These are phyloP conservation scores for Pseudocercospora pini-densiflorae DNA, from an alignment of 2,329 filamentous ascomycete species.

Conservation along the genomic window DNA sequence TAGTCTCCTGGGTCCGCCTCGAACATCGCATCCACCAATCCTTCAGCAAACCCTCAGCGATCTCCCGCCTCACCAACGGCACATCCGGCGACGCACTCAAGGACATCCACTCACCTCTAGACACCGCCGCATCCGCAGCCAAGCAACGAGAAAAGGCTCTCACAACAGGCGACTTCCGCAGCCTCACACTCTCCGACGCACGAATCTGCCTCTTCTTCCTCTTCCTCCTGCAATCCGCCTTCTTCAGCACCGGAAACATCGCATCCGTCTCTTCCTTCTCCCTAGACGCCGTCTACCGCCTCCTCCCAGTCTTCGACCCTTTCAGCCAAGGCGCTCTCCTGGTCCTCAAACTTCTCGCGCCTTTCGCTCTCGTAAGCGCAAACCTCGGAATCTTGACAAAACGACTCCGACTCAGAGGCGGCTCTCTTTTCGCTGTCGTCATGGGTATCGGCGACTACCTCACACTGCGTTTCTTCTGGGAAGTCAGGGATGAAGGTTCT, in stretches of 20 bases:
- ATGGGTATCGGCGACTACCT: slow-evolving; percentile 90
- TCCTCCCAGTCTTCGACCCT: slow-evolving; percentile 91
- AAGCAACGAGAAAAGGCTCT: slow-evolving; percentile 39
- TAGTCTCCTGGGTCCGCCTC: slow-evolving; percentile 89
- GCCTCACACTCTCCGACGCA: slow-evolving; percentile 79
- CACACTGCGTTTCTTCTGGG: slow-evolving; percentile 96
- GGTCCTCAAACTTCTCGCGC: slow-evolving; percentile 87
- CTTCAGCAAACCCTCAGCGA: slow-evolving; percentile 9
- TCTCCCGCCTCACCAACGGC: not conserved
- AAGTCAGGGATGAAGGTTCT: slow-evolving; percentile 92
- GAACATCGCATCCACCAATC: slow-evolving; percentile 73
- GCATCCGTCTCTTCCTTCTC: slow-evolving; percentile 94
- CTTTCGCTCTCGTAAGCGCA: slow-evolving; percentile 88
- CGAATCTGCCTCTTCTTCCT: slow-evolving; percentile 94
- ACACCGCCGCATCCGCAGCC: slow-evolving; percentile 42
- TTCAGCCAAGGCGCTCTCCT: slow-evolving; percentile 89
- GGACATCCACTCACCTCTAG: slow-evolving; percentile 38
- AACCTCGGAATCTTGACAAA: slow-evolving; percentile 94
- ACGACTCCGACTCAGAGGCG: slow-evolving; percentile 80
- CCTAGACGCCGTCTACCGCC: slow-evolving; percentile 82
- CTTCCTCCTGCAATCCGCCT: slow-evolving; percentile 89
- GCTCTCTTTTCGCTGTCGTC: slow-evolving; percentile 90
- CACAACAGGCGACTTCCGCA: slow-evolving; percentile 57
- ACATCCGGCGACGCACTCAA: slow-evolving; percentile 15
- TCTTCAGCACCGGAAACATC: slow-evolving; percentile 96